A percentile compares a stretch with the other conserved stretches of the same genome.
phyloP scores from a whole-genome alignment of 306 rosid genomes.

The Malus domestica region ASM211411v1 NC_041795.1:33756501-33757000 shows the following conservation, averaged over 20 bases:
- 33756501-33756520: neutral
- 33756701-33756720: conserved; percentile 80
- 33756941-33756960: neutral
- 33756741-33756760: conserved; percentile 62
- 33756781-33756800: neutral
- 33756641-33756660: conserved; percentile 80
- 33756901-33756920: neutral
- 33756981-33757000: neutral
- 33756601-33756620: conserved; percentile 40
- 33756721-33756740: conserved; percentile 70
- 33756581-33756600: neutral
- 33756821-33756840: neutral
- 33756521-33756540: neutral
- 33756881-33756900: neutral
- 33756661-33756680: conserved; percentile 48
- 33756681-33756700: conserved; percentile 43
- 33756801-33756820: neutral
- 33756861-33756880: neutral
- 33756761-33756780: conserved; percentile 7
- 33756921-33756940: conserved; percentile 4
- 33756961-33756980: neutral
- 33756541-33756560: neutral
- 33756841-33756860: neutral
- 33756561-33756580: neutral
- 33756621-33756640: conserved; percentile 80